Evolutionary conservation across 306 rosid species (phyloP).

Genomic region (Casuarina equisetifolia): DNA sequence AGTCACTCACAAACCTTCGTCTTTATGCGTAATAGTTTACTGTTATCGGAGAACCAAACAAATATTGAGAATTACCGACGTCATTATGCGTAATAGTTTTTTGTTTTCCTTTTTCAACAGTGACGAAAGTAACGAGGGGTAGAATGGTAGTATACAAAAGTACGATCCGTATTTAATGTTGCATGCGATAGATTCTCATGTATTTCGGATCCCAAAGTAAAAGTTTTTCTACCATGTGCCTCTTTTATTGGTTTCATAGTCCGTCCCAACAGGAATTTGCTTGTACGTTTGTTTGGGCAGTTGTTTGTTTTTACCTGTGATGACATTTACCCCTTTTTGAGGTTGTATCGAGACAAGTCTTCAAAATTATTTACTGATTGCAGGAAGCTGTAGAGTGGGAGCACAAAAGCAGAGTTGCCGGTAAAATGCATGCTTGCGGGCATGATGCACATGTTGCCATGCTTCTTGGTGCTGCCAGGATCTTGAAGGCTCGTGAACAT

Average conservation of each 20-base stretch:
- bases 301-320: neutral
- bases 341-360: neutral
- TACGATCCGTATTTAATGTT: neutral
- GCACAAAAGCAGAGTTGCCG: slow-evolving; percentile 82
- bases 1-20: neutral
- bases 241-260: no score
- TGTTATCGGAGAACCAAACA: no score
- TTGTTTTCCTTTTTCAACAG: neutral
- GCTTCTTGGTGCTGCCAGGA: slow-evolving; percentile 94
- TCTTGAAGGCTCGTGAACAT: slow-evolving; percentile 81
- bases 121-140: no score
- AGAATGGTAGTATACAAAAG: no score
- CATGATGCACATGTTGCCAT: slow-evolving; percentile 98
- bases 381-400: slow-evolving; percentile 89
- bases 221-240: neutral
- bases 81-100: no score
- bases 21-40: neutral
- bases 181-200: neutral
- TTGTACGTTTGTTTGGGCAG: neutral
- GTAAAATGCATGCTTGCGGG: slow-evolving; percentile 99
- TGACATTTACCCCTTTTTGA: neutral
- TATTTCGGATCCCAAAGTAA: neutral
- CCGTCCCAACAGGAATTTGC: neutral
- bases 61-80: no score
- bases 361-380: neutral